phyloP scores from a whole-genome alignment of 2,329 filamentous ascomycete genomes.

The Aspergillus sp. region DNA sequence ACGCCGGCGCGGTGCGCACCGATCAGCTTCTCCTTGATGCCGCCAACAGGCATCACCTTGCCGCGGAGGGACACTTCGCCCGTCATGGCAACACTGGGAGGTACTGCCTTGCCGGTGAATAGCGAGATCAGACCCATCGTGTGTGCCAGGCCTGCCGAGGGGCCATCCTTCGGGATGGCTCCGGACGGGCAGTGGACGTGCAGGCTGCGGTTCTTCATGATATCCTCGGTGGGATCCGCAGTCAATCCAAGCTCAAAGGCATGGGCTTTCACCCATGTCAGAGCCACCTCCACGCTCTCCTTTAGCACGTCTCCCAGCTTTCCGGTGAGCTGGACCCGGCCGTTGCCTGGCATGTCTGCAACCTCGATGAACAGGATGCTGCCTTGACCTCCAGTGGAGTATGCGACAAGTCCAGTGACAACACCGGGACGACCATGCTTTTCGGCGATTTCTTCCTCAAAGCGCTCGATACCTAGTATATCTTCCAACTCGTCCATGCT shows the following conservation, averaged over 20 bases:
- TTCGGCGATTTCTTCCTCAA: conserved; percentile 93
- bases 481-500: conserved; percentile 80
- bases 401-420: conserved; percentile 94
- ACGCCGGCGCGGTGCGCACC: conserved; percentile 90
- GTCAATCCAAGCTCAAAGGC: conserved; percentile 88
- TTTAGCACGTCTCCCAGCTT: conserved; percentile 96
- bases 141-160: conserved; percentile 83
- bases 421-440: conserved; percentile 80
- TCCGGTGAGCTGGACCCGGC: conserved; percentile 90
- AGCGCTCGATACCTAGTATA: conserved; percentile 90
- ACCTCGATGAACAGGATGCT: conserved; percentile 98
- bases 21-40: conserved; percentile 98
- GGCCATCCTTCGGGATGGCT: conserved; percentile 91
- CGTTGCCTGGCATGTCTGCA: conserved; percentile 91
- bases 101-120: conserved; percentile 81
- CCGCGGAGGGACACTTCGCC: conserved; percentile 78
- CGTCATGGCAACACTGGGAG: conserved; percentile 94
- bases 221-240: conserved; percentile 77
- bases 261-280: conserved; percentile 96
- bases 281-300: conserved; percentile 92
- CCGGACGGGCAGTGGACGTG: conserved; percentile 96
- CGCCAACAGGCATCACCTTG: conserved; percentile 88
- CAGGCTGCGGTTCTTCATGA: conserved; percentile 92
- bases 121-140: conserved; percentile 90
- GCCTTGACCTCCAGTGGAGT: conserved; percentile 87